Conservation (phyloP, 306 rosid species). For the Vigna angularis region DNA sequence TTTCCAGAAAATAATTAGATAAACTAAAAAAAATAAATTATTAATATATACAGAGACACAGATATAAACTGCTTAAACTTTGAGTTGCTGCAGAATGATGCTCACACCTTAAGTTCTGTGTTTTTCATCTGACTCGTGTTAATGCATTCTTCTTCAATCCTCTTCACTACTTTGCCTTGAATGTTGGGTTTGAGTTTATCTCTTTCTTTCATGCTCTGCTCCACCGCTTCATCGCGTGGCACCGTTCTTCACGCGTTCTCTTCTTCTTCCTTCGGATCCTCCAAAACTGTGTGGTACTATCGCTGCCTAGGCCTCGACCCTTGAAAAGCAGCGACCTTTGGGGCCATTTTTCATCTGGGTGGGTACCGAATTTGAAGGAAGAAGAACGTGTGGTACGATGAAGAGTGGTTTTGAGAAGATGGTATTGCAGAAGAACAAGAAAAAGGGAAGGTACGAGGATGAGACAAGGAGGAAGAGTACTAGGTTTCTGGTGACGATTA, state of each 20-base stretch:
- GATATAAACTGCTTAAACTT: background rate
- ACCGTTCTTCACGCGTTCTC: constrained; percentile 20
- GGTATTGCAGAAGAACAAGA: constrained; percentile 45
- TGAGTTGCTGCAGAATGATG: background rate
- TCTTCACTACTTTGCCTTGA: constrained; percentile 26
- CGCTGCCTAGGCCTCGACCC: constrained; percentile 54
- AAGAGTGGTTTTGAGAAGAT: constrained; percentile 41
- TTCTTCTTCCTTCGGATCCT: constrained; percentile 43
- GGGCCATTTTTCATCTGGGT: constrained; percentile 28
- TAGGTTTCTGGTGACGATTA: constrained; percentile 76
- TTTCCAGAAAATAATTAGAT: background rate
- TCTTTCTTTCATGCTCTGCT: constrained; percentile 48
- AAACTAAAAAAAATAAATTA: background rate
- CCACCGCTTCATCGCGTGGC: constrained; percentile 27
- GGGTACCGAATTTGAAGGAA: background rate
- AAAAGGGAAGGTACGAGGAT: constrained; percentile 4
- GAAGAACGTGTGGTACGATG: background rate
- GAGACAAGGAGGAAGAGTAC: constrained; percentile 28
- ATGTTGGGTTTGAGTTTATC: constrained; percentile 32
- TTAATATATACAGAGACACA: background rate
- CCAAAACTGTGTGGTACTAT: constrained; percentile 46
- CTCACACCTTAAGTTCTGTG: background rate
- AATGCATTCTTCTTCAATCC: constrained; percentile 20
- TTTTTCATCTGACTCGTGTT: constrained; percentile 8
- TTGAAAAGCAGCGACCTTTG: constrained; percentile 33